Evolutionary conservation across 208 protist species (phyloP), one percentile per base, ranked within the genome.

Genomic region (Tritrichomonas foetus): DNA sequence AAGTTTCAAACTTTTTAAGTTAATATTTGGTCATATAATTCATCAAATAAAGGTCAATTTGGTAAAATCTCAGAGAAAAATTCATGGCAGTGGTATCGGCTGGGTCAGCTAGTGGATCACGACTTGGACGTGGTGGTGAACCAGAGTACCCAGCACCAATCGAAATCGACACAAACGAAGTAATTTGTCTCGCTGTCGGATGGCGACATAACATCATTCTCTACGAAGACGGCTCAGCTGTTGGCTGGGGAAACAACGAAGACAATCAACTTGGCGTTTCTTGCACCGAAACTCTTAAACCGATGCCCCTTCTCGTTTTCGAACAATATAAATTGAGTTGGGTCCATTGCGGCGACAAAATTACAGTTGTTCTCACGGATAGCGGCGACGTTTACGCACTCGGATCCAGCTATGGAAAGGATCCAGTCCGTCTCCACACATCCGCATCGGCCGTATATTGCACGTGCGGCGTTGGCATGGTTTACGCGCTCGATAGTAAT

Each of bases 271-370:
- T 89, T 16, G 78, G 78, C 20, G 57, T 53, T 16, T 50, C 47
- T 39, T 47, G 41, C 3, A 8, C 0, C 0, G 78, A 89, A 57
- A 49, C 47, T 1, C 78, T 47, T 33, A 49, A 14, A 27, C 78
- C 78, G 0, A 57, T 61, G n/a, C 47, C 47, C 33, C 25, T 89
- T 20, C 25, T 27, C 3, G 44, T 47, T 89, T 89, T 89, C 41
- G 8, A 89, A 57, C 27, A 89, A 16, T 89, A 53, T 57, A 25
- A 89, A 27, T 44, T 89, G 22, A 89, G n/a, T 47, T 89, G 78
- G 78, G 78, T 89, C 11, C 78, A 89, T 89, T 89, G 78, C 47
- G 78, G 78, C 0, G 78, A 89, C 57, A 89, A 61, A 57, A 89
- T 89, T 50, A 89, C 78, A 39, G 44, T 89, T 39, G 47, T 89